A percentile compares a stretch with the other conserved stretches of the same genome.
Conservation (phyloP, 352 stramenopile genomes). For the Phytophthora sansomeana region DNA sequence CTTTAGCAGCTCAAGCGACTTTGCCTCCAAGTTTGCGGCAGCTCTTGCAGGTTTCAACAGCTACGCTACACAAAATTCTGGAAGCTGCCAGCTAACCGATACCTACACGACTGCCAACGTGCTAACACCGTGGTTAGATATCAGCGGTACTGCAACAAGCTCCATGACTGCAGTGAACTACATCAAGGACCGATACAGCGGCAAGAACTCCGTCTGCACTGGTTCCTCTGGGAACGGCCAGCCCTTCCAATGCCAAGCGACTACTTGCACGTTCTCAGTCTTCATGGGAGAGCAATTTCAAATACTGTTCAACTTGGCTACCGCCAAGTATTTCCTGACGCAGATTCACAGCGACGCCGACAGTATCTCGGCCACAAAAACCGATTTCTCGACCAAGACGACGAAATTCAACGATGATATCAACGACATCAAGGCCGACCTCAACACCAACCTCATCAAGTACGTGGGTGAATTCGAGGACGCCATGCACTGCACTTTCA, state of each 20-base stretch:
- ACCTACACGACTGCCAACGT: slow-evolving; percentile 40
- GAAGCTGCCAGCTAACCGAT: slow-evolving; percentile 4
- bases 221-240: not conserved
- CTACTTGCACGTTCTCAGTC: slow-evolving; percentile 16
- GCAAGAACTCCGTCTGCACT: not conserved
- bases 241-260: not conserved
- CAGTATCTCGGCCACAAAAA: slow-evolving; percentile 36
- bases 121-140: slow-evolving; percentile 43
- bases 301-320: slow-evolving; percentile 9
- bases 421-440: slow-evolving; percentile 46
- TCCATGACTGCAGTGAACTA: slow-evolving; percentile 2
- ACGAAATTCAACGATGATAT: slow-evolving; percentile 47
- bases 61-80: slow-evolving; percentile 31
- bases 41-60: slow-evolving; percentile 35
- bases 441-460: slow-evolving; percentile 56
- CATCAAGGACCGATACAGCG: slow-evolving; percentile 3
- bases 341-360: slow-evolving; percentile 44
- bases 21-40: not conserved
- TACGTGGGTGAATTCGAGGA: slow-evolving; percentile 66
- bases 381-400: slow-evolving; percentile 57
- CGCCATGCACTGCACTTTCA: slow-evolving; percentile 72
- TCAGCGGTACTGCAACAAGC: not conserved
- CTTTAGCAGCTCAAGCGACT: slow-evolving; percentile 8
- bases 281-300: slow-evolving; percentile 25
- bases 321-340: slow-evolving; percentile 40